phyloP scores from a whole-genome alignment of 2,329 filamentous ascomycete species.

The Verticillium dahliae region DNA sequence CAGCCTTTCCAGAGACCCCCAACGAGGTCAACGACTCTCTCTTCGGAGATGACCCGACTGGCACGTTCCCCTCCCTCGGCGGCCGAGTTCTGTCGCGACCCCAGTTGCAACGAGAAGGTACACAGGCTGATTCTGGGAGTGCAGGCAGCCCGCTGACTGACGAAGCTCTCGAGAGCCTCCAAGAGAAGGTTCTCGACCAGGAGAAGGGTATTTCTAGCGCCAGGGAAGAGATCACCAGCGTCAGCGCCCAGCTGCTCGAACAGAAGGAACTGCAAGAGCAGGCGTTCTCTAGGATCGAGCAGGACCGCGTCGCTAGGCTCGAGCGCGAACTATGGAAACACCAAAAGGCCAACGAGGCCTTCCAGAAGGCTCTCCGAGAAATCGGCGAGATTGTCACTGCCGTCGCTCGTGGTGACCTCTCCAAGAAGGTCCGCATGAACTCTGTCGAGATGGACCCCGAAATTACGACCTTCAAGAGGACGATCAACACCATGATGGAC shows the following conservation, averaged over 20 bases:
- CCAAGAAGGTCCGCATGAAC: conserved; percentile 95
- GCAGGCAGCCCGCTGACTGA: conserved; percentile 54
- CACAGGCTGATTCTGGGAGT: conserved; percentile 10
- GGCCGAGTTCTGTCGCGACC: conserved; percentile 19
- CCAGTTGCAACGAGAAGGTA: conserved; percentile 14
- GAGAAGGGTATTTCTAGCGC: conserved; percentile 87
- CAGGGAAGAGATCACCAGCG: conserved; percentile 75
- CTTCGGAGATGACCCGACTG: conserved; percentile 50
- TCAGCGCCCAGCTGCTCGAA: conserved; percentile 78
- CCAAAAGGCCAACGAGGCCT: conserved; percentile 95
- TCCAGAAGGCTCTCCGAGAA: conserved; percentile 89
- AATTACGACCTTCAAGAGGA: conserved; percentile 95
- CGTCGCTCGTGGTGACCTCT: conserved; percentile 89
- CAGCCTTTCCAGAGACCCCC: conserved; percentile 71
- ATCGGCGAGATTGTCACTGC: conserved; percentile 97
- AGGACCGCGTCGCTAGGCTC: conserved; percentile 79
- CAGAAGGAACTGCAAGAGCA: conserved; percentile 81
- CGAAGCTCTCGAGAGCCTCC: conserved; percentile 77
- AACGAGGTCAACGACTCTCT: conserved; percentile 66
- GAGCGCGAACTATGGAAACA: conserved; percentile 95
- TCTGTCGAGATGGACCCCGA: conserved; percentile 96
- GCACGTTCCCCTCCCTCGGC: conserved; percentile 36
- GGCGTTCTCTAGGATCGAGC: conserved; percentile 75
- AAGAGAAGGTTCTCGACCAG: conserved; percentile 89
- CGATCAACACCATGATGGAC: conserved; percentile 99